Base-by-base conservation (phyloP, 2,329 filamentous ascomycete species). In the Aspergillus uvarum region DNA sequence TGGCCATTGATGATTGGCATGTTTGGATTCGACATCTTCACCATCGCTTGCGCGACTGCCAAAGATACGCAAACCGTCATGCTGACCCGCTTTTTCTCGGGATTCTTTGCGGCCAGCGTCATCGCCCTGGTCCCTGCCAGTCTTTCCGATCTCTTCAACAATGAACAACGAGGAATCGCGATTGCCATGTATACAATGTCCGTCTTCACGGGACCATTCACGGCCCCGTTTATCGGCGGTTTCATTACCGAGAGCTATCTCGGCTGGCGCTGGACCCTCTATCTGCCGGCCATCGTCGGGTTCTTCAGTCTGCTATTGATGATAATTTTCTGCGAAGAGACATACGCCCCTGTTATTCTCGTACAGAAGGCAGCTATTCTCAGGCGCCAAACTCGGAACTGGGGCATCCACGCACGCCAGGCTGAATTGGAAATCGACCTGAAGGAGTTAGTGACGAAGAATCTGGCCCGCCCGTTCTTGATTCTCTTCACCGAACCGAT, bases 231-330 rank as follows among this genome's bases (percentile, higher is more conserved):
- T 54, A 74, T 81, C 29, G 80, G 80, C 14, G 80, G 80, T 6
- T 82, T 81, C 67, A 81, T 78, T 19, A 72, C 76, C 24, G 77
- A 77, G 62, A 79, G 77, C 47, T 60, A 67, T 53, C 73, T 81
- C 0, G 79, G 80, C 26, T 82, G 79, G 79, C 75, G 79, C 24
- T 82, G 79, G 79, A 82, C 80, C 0, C 71, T 78, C 29, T 80
- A 82, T 65, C 75, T 83, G 22, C 76, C 75, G 5, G 74, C 77
- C 0, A 77, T 85, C 62, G 82, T 85, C 76, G 82, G 80, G 7
- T 83, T 82, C 63, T 61, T 69, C 14, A 72, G 75, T 4, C 77
- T 82, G 14, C 70, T 62, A 0, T 66, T 68, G 14, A 59, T 69
- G 5, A 32, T 59, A 1, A 5, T 71, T 24, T 82, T 83, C 68